Evolutionary conservation across 305 asterid species (phyloP).

Genomic region (Fraxinus xanthoxyloides): DNA sequence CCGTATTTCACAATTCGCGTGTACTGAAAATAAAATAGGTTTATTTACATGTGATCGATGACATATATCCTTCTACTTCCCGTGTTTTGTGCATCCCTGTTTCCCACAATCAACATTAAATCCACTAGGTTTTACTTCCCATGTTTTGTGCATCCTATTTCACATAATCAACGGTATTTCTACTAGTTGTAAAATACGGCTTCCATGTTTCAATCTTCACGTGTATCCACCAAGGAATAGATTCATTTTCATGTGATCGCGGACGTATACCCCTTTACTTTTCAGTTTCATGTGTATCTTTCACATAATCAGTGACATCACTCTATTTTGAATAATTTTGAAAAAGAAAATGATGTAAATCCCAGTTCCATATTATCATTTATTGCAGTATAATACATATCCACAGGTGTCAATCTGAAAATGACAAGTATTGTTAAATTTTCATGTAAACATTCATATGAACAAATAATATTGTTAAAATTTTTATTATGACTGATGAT

Average conservation of each 20-base stretch:
- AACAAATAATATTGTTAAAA: slow-evolving; percentile 10
- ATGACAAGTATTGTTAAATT: not conserved
- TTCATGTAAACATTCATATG: not conserved
- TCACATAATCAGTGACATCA: not conserved
- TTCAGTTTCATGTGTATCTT: not conserved
- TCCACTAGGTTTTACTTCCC: not conserved
- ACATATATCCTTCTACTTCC: not conserved
- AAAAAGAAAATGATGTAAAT: not conserved
- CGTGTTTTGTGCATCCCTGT: not conserved
- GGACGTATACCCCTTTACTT: not conserved
- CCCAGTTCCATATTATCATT: not conserved
- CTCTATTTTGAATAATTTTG: not conserved
- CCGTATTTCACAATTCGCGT: not conserved
- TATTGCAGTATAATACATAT: not conserved
- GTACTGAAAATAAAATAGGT: not conserved
- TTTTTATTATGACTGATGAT: slow-evolving; percentile 6
- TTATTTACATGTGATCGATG: not conserved
- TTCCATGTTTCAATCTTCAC: not conserved
- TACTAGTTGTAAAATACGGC: not conserved
- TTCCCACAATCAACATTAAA: not conserved
- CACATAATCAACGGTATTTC: not conserved
- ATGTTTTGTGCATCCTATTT: not conserved
- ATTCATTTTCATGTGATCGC: slow-evolving; percentile 8
- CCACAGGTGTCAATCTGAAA: slow-evolving; percentile 8
- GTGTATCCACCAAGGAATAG: not conserved